Conservation (phyloP, 805 yeast species). For the Jamesozyma gamospora region DNA sequence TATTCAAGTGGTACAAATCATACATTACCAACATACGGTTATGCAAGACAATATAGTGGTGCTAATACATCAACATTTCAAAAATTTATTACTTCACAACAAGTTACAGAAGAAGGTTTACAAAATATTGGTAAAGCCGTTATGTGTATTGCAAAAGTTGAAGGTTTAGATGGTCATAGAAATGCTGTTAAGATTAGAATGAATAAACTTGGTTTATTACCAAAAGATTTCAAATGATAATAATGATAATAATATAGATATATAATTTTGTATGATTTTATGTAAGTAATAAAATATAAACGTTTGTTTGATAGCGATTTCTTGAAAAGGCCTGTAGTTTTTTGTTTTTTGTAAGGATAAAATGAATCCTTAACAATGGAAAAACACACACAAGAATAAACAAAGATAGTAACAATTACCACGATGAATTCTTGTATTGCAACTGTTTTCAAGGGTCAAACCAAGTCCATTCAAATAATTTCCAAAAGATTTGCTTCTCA, state of each 20-base stretch:
- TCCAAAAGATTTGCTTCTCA: constrained; percentile 3
- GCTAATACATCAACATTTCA: constrained; percentile 94
- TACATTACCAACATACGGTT: constrained; percentile 96
- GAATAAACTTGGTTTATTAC: constrained; percentile 60
- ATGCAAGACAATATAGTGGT: constrained; percentile 95
- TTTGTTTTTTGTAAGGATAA: too few relatives aligned
- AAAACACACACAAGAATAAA: too few relatives aligned
- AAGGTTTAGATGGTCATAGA: constrained; percentile 95
- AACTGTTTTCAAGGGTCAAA: too few relatives aligned
- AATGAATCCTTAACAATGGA: too few relatives aligned
- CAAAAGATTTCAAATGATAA: constrained; percentile 23
- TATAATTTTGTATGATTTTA: too few relatives aligned
- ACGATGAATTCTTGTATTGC: too few relatives aligned
- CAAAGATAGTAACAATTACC: too few relatives aligned
- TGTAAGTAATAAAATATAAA: too few relatives aligned
- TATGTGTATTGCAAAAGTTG: constrained; percentile 89
- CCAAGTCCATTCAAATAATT: too few relatives aligned
- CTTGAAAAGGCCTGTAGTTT: too few relatives aligned
- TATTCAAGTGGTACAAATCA: constrained; percentile 97
- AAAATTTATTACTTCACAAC: constrained; percentile 90
- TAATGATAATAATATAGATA: too few relatives aligned
- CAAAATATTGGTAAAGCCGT: constrained; percentile 90
- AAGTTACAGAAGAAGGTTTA: constrained; percentile 76
- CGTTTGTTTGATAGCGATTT: too few relatives aligned
- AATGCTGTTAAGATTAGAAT: constrained; percentile 93